A percentile compares a stretch with the other conserved stretches of the same genome.
Evolutionary conservation across 805 yeast species (phyloP).

Genomic region (Gaillardinia entomophila): DNA sequence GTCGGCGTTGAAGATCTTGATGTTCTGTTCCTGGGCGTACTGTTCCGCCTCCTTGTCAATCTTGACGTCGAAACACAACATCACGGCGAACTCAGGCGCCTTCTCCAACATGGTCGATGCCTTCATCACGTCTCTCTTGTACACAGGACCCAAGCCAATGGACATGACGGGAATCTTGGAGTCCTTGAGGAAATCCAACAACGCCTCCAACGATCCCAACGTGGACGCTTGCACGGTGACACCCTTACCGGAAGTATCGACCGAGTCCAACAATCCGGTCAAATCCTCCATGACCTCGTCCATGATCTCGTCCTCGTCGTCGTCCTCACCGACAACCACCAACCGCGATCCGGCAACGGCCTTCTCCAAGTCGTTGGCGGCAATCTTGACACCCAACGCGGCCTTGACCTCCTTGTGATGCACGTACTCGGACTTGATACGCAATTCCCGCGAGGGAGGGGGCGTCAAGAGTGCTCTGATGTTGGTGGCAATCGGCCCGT

Average conservation of each 20-base stretch:
- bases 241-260: constrained; percentile 93
- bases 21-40: constrained; percentile 89
- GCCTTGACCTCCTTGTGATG: constrained; percentile 98
- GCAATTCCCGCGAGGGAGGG: constrained; percentile 92
- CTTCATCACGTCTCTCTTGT: constrained; percentile 96
- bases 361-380: constrained; percentile 95
- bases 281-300: constrained; percentile 99
- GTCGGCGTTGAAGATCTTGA: constrained; percentile 92
- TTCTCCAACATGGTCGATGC: constrained; percentile 95
- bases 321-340: constrained; percentile 92
- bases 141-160: constrained; percentile 96
- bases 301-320: constrained; percentile 95
- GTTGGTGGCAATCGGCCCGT: constrained; percentile 96
- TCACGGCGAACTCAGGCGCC: constrained; percentile 93
- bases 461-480: constrained; percentile 96
- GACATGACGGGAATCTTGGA: constrained; percentile 99
- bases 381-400: constrained; percentile 97
- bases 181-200: constrained; percentile 92
- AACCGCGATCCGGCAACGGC: constrained; percentile 99
- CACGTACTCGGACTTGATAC: constrained; percentile 92
- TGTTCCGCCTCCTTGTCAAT: constrained; percentile 98
- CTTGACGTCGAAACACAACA: constrained; percentile 97
- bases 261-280: constrained; percentile 89
- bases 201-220: constrained; percentile 95
- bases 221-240: constrained; percentile 98